phyloP scores from a whole-genome alignment of 768 basidiomycete genomes.

The Suillus occidentalis region DNA sequence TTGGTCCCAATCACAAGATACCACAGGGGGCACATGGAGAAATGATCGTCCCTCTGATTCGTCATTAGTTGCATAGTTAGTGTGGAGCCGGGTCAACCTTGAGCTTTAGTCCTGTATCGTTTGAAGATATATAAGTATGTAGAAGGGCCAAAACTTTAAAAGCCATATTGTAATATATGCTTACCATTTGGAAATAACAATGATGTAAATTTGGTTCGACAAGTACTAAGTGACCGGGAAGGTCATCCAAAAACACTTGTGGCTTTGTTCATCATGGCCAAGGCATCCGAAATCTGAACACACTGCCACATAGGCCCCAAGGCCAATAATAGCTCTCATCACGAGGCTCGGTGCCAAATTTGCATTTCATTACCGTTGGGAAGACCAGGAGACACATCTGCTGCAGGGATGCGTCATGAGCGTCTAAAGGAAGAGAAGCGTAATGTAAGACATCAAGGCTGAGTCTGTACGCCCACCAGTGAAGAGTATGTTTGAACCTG shows the following conservation, averaged over 20 bases:
- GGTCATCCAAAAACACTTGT: background rate
- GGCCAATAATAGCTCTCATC: background rate
- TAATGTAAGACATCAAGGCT: background rate
- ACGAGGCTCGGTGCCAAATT: background rate
- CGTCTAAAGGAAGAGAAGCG: background rate
- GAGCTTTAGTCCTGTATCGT: background rate
- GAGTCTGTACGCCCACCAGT: background rate
- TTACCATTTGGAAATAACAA: background rate
- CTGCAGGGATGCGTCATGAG: background rate
- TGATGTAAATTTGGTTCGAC: background rate
- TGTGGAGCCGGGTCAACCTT: background rate
- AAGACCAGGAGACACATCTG: background rate
- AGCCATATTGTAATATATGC: background rate
- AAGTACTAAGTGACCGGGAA: background rate
- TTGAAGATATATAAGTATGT: background rate
- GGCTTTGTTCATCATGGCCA: background rate
- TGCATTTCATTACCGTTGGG: background rate
- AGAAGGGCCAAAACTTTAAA: background rate
- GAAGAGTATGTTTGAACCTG: background rate
- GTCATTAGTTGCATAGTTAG: too few relatives aligned
- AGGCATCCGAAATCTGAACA: background rate
- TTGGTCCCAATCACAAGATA: background rate
- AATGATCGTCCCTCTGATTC: background rate
- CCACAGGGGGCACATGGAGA: background rate
- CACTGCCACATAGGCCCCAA: background rate